Conservation (phyloP, 1,284 basidiomycete genomes). For the Mixia osmundae region DNA sequence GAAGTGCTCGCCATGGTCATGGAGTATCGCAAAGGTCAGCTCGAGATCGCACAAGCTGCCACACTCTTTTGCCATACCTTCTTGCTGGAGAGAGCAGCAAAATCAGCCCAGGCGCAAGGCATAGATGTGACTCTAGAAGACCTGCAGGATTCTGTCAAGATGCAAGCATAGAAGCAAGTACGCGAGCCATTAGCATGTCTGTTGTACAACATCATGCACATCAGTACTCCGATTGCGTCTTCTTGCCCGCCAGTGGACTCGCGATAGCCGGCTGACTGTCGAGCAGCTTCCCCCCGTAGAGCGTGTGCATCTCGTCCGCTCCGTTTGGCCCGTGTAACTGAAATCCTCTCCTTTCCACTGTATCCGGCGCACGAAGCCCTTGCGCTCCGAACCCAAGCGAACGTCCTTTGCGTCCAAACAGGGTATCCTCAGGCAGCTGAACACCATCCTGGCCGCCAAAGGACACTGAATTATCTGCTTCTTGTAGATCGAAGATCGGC, state of each 20-base stretch:
- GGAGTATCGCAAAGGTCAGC: no score
- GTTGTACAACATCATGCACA: background rate
- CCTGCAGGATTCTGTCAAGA: background rate
- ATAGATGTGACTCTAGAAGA: background rate
- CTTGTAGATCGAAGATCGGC: no score
- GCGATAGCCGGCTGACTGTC: constrained; percentile 9
- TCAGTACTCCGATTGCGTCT: constrained; percentile 3
- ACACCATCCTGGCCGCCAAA: no score
- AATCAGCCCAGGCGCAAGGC: background rate
- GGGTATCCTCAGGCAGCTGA: no score
- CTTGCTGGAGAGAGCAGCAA: background rate
- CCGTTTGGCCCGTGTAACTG: constrained; percentile 10
- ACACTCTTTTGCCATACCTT: no score
- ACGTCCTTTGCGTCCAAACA: no score
- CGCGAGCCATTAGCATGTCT: no score
- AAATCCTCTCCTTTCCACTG: constrained; percentile 10
- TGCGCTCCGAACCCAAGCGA: no score
- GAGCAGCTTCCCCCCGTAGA: constrained; percentile 15
- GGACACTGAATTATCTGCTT: no score
- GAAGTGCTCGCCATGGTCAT: no score
- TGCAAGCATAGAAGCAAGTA: background rate
- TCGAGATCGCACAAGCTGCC: no score
- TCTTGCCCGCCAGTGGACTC: constrained; percentile 6
- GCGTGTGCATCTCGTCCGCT: constrained; percentile 13
- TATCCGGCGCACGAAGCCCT: no score